Base-by-base conservation (phyloP, 352 stramenopile genomes). In the Pythium myriotylum region DNA sequence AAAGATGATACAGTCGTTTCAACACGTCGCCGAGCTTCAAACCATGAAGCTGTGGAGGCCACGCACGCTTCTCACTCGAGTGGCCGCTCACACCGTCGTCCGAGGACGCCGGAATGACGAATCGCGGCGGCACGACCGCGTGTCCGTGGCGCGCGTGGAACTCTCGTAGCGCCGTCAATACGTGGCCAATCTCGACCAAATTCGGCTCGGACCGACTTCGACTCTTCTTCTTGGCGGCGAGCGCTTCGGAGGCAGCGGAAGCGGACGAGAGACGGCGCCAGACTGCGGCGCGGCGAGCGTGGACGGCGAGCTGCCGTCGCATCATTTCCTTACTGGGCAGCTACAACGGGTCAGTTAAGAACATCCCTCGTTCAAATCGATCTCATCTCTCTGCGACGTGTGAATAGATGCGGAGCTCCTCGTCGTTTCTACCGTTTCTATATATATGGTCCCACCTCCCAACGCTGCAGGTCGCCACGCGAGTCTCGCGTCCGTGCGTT, bases 21-120 rank as follows among this genome's bases (percentile, higher is more conserved):
- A 88, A 59, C 22, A 58, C 41, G 5, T 49, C 67, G 6, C 76
- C 76, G n/a, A 88, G 74, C 42, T 64, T 64, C 10, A 86, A 27
- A 20, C 77, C 76, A 7, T 51, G 69, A 1, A 77, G 42, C 8
- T 82, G 57, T 32, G 58, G 14, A 33, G 78, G 78, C 80, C 80
- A 89, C 5, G 5, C 29, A 35, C 29, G 10, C 29, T 5, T 35
- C 29, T 5, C 5, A 35, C 29, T 10, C 5, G 5, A 41, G 0
- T n/a, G 27, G 19, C 1, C 1, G 9, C 26, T n/a, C 2, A 35
- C 16, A 17, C 19, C 20, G 13, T 39, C 59, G 9, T 46, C 3
- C 2, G 19, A 20, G 19, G 14, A 9, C 29, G 24, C 33, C 22
- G 55, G 55, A 4, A 63, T 35, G 33, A 63, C 33, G 26, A 54